Percentiles rank a stretch among this genome's conserved stretches.
These are phyloP conservation scores for Niebla homalea DNA, from an alignment of 495 filamentous ascomycete species.

Conservation along the genomic window DNA sequence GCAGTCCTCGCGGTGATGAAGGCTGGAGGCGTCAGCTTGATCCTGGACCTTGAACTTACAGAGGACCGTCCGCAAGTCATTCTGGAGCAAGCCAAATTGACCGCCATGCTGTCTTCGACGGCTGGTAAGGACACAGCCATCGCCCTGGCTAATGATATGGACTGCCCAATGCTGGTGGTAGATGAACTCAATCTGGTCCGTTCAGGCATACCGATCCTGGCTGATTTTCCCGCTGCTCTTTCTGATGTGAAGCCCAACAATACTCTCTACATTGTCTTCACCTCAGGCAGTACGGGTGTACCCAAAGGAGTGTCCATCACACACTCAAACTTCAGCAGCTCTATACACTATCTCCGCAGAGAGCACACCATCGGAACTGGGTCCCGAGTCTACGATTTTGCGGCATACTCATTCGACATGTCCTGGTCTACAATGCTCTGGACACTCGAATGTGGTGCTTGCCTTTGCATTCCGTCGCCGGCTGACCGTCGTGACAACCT, in stretches of 20 bases:
- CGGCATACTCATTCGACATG: conserved; percentile 38
- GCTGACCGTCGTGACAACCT: conserved; percentile 39
- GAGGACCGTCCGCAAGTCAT: not conserved
- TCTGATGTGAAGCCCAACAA: conserved; percentile 15
- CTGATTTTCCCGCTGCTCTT: too few species aligned
- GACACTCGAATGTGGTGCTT: conserved; percentile 33
- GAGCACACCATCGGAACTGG: not conserved
- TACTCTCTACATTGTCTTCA: conserved; percentile 37
- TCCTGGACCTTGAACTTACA: conserved; percentile 24
- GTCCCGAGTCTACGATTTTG: conserved; percentile 38
- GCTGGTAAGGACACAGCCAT: not conserved
- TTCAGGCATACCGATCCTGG: not conserved
- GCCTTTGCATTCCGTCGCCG: conserved; percentile 38
- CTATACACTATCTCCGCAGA: not conserved
- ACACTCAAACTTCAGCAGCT: conserved; percentile 26
- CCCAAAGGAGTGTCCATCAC: conserved; percentile 37
- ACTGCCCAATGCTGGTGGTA: not conserved
- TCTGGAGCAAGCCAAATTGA: not conserved
- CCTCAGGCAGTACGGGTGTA: conserved; percentile 37
- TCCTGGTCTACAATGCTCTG: conserved; percentile 37
- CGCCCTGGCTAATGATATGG: not conserved
- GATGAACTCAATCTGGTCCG: not conserved
- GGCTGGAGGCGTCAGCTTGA: conserved; percentile 25
- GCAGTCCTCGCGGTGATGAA: conserved; percentile 34
- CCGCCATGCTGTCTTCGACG: not conserved